phyloP scores from a whole-genome alignment of 2,329 filamentous ascomycete species.

The Aspergillus luchuensis region DNA sequence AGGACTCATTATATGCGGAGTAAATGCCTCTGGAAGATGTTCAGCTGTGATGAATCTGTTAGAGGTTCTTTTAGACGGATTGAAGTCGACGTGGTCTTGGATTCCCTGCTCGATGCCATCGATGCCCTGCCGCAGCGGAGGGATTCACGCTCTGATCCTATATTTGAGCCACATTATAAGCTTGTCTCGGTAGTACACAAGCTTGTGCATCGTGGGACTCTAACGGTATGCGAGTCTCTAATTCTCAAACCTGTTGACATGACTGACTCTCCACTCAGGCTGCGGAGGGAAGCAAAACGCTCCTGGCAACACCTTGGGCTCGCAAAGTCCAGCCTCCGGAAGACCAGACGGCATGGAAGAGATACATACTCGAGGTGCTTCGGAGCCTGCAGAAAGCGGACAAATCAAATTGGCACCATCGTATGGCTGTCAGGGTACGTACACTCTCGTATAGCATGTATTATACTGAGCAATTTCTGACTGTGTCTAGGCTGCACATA shows the following conservation, averaged over 20 bases:
- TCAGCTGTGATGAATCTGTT: slow-evolving; percentile 48
- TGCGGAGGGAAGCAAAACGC: slow-evolving; percentile 51
- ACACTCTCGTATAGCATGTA: background rate
- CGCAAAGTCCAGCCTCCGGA: slow-evolving; percentile 53
- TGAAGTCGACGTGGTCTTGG: slow-evolving; percentile 54
- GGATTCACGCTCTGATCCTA: slow-evolving; percentile 67
- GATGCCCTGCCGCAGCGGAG: slow-evolving; percentile 62
- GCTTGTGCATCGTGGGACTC: slow-evolving; percentile 60
- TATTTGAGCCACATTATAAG: slow-evolving; percentile 92
- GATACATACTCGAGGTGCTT: slow-evolving; percentile 63
- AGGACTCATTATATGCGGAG: slow-evolving; percentile 68
- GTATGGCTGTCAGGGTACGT: slow-evolving; percentile 75
- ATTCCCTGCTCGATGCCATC: slow-evolving; percentile 61
- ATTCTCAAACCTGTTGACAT: background rate
- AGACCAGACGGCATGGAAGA: slow-evolving; percentile 57
- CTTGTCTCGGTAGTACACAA: slow-evolving; percentile 81
- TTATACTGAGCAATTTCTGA: slow-evolving; percentile 40
- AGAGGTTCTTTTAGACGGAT: slow-evolving; percentile 39
- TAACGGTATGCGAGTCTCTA: slow-evolving; percentile 40
- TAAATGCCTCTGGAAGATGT: slow-evolving; percentile 75
- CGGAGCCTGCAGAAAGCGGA: slow-evolving; percentile 68
- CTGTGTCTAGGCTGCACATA: slow-evolving; percentile 54
- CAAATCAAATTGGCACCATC: slow-evolving; percentile 94
- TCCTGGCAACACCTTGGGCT: slow-evolving; percentile 58
- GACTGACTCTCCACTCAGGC: slow-evolving; percentile 40